Percentiles rank a stretch among this genome's conserved stretches.
phyloP scores from a whole-genome alignment of 306 rosid species.

The Trichosanthes cucumerina region DNA sequence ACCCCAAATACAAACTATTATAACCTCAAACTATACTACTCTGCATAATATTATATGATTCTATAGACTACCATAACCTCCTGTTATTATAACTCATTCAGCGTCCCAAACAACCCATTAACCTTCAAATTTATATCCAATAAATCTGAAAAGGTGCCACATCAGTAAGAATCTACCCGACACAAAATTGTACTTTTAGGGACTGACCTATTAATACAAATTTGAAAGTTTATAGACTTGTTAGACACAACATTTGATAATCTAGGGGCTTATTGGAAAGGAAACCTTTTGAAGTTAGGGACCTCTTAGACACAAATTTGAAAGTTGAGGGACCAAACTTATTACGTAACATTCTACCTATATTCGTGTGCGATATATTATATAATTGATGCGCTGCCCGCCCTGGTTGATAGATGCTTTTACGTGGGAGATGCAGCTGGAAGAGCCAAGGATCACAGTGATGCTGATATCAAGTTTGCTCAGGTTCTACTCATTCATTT shows the following conservation, averaged over 20 bases:
- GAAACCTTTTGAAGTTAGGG: not conserved
- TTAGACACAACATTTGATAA: not conserved
- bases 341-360: not conserved
- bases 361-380: not conserved
- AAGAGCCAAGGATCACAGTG: constrained; percentile 72
- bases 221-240: not conserved
- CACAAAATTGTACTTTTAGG: not conserved
- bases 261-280: not conserved
- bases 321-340: not conserved
- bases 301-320: not conserved
- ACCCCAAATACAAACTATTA: too few relatives aligned
- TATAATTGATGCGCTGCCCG: not conserved
- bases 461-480: constrained; percentile 77
- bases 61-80: too few relatives aligned
- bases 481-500: constrained; percentile 31
- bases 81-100: too few relatives aligned
- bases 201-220: too few relatives aligned
- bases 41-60: too few relatives aligned
- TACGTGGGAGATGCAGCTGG: constrained; percentile 99
- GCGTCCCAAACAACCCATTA: too few relatives aligned
- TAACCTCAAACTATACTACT: too few relatives aligned
- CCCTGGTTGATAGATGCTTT: constrained; percentile 29
- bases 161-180: not conserved
- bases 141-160: not conserved
- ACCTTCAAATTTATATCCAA: too few relatives aligned